These are phyloP conservation scores for Aspergillus sp. DNA, from an alignment of 2,329 filamentous ascomycete genomes.

Conservation along the genomic window DNA sequence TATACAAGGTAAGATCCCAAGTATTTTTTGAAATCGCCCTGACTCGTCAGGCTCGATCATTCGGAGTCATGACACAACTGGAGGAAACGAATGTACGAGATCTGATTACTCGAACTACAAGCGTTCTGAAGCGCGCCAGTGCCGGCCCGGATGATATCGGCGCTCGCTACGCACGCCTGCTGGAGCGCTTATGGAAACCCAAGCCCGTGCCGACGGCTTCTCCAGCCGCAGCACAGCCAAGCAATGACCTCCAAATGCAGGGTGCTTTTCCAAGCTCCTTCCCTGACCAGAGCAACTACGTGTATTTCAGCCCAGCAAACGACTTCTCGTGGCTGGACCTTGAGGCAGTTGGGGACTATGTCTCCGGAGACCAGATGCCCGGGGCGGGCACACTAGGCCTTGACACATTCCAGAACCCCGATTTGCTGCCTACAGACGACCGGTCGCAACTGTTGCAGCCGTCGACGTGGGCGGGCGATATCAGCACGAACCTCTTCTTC, in stretches of 20 bases:
- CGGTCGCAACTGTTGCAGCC: conserved; percentile 29
- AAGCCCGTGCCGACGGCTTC: conserved; percentile 20
- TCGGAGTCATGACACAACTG: conserved; percentile 48
- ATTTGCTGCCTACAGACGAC: conserved; percentile 22
- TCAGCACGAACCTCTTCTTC: conserved; percentile 28
- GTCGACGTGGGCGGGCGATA: conserved; percentile 33
- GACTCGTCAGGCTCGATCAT: conserved; percentile 49
- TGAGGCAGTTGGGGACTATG: conserved; percentile 51
- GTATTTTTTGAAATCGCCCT: too few relatives aligned
- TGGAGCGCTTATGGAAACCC: conserved; percentile 52
- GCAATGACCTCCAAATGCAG: conserved; percentile 23
- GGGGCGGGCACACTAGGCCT: conserved; percentile 25
- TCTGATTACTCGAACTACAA: conserved; percentile 50
- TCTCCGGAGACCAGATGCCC: conserved; percentile 36
- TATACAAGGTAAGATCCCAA: conserved; percentile 49
- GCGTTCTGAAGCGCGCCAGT: conserved; percentile 50
- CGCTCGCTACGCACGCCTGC: conserved; percentile 51
- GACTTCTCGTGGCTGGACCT: conserved; percentile 56
- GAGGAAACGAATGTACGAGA: conserved; percentile 49
- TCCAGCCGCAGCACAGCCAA: conserved; percentile 19
- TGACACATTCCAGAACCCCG: conserved; percentile 26
- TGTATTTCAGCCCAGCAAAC: conserved; percentile 40
- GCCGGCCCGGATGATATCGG: conserved; percentile 51
- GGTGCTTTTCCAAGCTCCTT: conserved; percentile 22
- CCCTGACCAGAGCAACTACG: conserved; percentile 25